These are phyloP conservation scores for Amphibolis antarctica DNA, from an alignment of 106 monocot genomes.

Conservation along the genomic window DNA sequence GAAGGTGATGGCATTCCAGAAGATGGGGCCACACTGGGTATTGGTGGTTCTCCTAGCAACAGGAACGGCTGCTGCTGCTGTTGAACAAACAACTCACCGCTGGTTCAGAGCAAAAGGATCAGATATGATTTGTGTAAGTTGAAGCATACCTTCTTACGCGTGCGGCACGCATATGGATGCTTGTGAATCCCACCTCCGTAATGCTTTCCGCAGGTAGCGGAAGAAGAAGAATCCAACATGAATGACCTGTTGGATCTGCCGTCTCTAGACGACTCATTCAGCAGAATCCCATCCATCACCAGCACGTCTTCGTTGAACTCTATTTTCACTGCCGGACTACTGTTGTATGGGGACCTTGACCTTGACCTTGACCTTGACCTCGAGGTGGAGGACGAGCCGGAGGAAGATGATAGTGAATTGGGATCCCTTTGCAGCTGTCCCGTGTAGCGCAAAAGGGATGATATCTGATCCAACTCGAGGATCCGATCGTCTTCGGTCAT, in stretches of 20 bases:
- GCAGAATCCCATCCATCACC: constrained; percentile 9
- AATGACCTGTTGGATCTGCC: neutral
- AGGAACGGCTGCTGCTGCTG: neutral
- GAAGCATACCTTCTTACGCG: neutral
- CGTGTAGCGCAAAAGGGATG: neutral
- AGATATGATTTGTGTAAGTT: neutral
- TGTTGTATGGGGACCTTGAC: neutral
- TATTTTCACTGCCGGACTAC: neutral
- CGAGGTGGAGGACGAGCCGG: neutral
- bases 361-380: neutral
- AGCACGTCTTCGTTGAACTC: constrained; percentile 9
- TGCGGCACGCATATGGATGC: neutral
- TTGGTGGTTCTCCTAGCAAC: neutral
- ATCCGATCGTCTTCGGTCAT: neutral
- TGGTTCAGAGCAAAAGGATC: neutral
- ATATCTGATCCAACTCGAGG: neutral
- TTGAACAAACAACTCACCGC: neutral
- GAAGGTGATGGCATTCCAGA: neutral
- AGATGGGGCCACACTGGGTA: neutral
- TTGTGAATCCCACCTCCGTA: neutral
- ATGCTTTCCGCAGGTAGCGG: neutral
- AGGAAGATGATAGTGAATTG: neutral
- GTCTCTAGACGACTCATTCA: neutral
- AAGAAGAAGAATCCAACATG: neutral
- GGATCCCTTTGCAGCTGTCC: neutral